These are phyloP conservation scores for Leccinum subrobustum DNA, from an alignment of 1,284 basidiomycete species.

Conservation along the genomic window DNA sequence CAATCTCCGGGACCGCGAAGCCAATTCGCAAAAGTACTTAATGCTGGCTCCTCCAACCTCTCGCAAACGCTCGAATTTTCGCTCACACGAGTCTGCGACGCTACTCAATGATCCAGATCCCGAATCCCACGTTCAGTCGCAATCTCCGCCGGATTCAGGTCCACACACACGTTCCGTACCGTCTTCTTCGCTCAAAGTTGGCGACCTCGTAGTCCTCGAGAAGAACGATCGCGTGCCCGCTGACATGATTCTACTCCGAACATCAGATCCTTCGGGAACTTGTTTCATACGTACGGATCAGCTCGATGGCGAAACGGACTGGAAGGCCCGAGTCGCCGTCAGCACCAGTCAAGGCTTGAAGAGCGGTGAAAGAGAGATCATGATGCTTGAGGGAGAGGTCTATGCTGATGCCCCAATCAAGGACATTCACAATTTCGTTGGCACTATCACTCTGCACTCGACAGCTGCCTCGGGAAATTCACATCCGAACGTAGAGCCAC, in stretches of 20 bases:
- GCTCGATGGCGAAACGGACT: conserved; percentile 98
- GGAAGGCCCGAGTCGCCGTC: conserved; percentile 94
- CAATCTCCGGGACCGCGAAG: conserved; percentile 87
- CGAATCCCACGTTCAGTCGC: conserved; percentile 20
- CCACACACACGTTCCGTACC: conserved; percentile 77
- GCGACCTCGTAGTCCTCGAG: conserved; percentile 89
- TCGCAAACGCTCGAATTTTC: conserved; percentile 37
- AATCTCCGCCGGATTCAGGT: conserved; percentile 32
- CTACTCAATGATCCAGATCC: conserved; percentile 20
- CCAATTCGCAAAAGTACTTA: conserved; percentile 91
- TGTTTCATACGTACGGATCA: conserved; percentile 99
- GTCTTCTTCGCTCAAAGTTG: conserved; percentile 87
- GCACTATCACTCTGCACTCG: conserved; percentile 82
- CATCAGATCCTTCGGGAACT: conserved; percentile 84
- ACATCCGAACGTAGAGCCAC: conserved; percentile 67
- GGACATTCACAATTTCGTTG: conserved; percentile 95
- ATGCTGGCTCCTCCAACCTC: conserved; percentile 61
- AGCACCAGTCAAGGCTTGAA: conserved; percentile 21
- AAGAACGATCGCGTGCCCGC: conserved; percentile 98
- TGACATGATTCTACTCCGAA: conserved; percentile 88
- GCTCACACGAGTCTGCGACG: conserved; percentile 20
- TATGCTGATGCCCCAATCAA: conserved; percentile 95
- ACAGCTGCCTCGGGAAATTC: conserved; percentile 42
- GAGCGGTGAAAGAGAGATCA: conserved; percentile 55
- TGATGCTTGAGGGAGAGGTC: conserved; percentile 77